phyloP scores from a whole-genome alignment of 2,329 filamentous ascomycete species.

The Apiospora arundinis region DNA sequence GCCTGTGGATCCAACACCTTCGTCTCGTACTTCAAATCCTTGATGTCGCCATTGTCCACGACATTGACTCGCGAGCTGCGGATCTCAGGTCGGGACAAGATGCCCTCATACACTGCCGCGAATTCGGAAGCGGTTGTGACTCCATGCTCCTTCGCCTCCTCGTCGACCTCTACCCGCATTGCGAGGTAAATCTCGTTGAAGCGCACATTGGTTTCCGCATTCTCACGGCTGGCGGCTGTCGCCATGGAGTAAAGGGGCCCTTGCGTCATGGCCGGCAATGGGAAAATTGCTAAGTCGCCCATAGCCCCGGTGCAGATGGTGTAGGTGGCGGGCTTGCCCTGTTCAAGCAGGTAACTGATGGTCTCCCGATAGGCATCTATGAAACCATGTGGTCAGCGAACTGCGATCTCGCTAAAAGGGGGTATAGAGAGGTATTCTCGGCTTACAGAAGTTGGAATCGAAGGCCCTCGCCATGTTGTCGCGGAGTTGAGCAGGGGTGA shows the following conservation, averaged over 20 bases:
- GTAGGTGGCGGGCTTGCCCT: conserved; percentile 38
- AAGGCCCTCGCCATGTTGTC: conserved; percentile 1
- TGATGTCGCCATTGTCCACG: conserved; percentile 18
- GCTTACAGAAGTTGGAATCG: neutral
- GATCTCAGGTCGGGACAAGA: conserved; percentile 28
- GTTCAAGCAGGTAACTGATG: conserved; percentile 41
- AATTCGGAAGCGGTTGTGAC: conserved; percentile 30
- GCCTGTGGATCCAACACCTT: neutral
- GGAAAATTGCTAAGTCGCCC: conserved; percentile 34
- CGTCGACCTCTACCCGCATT: conserved; percentile 38
- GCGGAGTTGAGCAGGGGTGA: neutral
- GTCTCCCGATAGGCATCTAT: conserved; percentile 41
- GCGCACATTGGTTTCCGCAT: conserved; percentile 41
- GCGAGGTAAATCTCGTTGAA: conserved; percentile 48
- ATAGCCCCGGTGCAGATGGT: conserved; percentile 42
- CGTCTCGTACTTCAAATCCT: conserved; percentile 16
- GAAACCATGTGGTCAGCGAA: neutral
- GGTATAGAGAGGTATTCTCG: no score
- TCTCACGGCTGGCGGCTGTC: conserved; percentile 38
- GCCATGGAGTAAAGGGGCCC: conserved; percentile 45
- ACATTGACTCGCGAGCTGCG: conserved; percentile 28
- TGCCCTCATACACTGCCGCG: conserved; percentile 28
- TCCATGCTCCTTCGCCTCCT: conserved; percentile 26
- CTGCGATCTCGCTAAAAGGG: neutral
- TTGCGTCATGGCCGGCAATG: conserved; percentile 40